These are phyloP conservation scores for Penicillium odoratum DNA, from an alignment of 495 filamentous ascomycete genomes.

Conservation along the genomic window DNA sequence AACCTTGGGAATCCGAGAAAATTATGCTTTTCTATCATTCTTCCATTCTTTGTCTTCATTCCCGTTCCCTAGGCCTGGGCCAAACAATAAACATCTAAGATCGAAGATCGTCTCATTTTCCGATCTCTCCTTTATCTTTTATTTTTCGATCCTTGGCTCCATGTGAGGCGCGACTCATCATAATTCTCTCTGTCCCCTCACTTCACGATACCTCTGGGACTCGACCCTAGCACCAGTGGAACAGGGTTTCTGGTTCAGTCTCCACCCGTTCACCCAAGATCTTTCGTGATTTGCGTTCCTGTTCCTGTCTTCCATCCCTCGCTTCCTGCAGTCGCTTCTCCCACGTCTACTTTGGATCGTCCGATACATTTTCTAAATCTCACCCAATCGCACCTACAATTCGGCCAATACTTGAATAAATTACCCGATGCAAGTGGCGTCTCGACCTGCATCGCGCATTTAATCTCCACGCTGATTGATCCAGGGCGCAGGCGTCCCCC, in stretches of 20 bases:
- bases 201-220: constrained; percentile 16
- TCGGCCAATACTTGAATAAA: constrained; percentile 13
- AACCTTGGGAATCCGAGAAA: background rate
- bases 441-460: constrained; percentile 8
- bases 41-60: constrained; percentile 20
- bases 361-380: constrained; percentile 22
- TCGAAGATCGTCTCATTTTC: background rate
- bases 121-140: background rate
- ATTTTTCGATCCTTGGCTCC: constrained; percentile 2
- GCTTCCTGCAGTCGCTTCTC: constrained; percentile 19
- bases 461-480: constrained; percentile 19
- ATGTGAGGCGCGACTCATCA: constrained; percentile 35
- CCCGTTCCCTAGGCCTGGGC: constrained; percentile 8
- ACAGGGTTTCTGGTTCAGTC: constrained; percentile 12
- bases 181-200: constrained; percentile 25
- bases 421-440: constrained; percentile 23
- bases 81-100: background rate
- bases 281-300: constrained; percentile 16
- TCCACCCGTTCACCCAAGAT: constrained; percentile 18
- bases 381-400: constrained; percentile 14
- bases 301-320: constrained; percentile 25
- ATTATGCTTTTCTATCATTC: constrained; percentile 1
- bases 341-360: constrained; percentile 11
- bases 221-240: constrained; percentile 13
- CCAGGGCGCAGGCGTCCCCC: constrained; percentile 16